Evolutionary conservation across 2,329 filamentous ascomycete genomes (phyloP).

Genomic region (Talaromyces albobiverticillius): DNA sequence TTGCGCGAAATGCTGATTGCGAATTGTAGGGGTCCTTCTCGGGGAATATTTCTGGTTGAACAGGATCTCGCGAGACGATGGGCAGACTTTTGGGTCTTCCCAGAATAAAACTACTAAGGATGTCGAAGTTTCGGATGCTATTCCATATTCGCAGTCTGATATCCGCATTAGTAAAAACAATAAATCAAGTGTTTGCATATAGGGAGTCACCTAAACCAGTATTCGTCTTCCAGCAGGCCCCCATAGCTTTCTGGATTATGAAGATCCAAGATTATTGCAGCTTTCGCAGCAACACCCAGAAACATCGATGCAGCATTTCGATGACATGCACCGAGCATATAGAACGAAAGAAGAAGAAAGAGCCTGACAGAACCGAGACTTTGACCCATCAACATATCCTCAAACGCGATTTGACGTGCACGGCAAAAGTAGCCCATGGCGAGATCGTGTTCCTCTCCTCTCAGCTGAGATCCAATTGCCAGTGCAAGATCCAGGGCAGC

Average conservation of each 20-base stretch:
- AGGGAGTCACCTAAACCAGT: not conserved
- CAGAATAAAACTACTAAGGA: not conserved
- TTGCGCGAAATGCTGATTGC: not conserved
- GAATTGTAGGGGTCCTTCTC: not conserved
- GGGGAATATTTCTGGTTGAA: not conserved
- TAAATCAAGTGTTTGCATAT: not conserved
- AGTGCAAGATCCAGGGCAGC: not conserved
- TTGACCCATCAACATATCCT: slow-evolving; percentile 2
- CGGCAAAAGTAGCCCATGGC: slow-evolving; percentile 1
- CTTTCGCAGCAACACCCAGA: slow-evolving; percentile 5
- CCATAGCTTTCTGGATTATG: not conserved
- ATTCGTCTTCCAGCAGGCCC: not conserved
- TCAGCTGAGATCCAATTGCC: slow-evolving; percentile 8
- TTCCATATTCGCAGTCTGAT: not conserved
- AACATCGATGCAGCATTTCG: slow-evolving; percentile 13
- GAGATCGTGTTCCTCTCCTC: not conserved
- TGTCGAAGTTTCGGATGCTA: not conserved
- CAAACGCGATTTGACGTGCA: not conserved
- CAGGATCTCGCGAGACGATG: not conserved
- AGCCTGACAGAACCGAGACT: not conserved
- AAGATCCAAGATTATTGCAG: slow-evolving; percentile 8
- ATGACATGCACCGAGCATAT: slow-evolving; percentile 14
- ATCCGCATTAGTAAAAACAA: not conserved
- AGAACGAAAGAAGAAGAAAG: slow-evolving; percentile 13
- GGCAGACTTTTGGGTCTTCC: not conserved